These are phyloP conservation scores for Alternaria ethzedia DNA, from an alignment of 2,329 filamentous ascomycete genomes.

Conservation along the genomic window DNA sequence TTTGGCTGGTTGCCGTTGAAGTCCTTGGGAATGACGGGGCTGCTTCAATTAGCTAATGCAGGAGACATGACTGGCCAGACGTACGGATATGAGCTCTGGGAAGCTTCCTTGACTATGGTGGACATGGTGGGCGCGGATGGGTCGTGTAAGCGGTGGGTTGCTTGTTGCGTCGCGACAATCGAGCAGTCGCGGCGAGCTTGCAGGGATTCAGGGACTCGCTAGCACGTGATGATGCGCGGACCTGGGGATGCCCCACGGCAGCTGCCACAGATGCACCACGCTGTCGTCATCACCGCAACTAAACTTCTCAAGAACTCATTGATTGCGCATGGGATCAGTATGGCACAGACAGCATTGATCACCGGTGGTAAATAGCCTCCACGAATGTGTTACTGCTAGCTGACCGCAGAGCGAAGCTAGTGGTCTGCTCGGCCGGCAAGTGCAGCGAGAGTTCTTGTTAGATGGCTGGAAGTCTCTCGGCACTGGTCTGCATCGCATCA, in stretches of 20 bases:
- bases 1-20: conserved; percentile 91
- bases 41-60: conserved; percentile 32
- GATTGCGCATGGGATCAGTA: conserved; percentile 13
- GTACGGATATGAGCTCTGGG: conserved; percentile 76
- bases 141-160: conserved; percentile 9
- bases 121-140: conserved; percentile 66
- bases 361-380: conserved; percentile 66
- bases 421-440: conserved; percentile 81
- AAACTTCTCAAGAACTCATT: not conserved
- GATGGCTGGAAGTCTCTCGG: conserved; percentile 61
- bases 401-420: conserved; percentile 58
- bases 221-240: conserved; percentile 11
- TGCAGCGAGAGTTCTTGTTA: conserved; percentile 72
- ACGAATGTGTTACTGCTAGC: conserved; percentile 8
- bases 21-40: conserved; percentile 76
- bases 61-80: conserved; percentile 20
- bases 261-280: not conserved
- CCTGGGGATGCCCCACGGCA: not conserved
- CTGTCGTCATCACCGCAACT: not conserved
- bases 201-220: conserved; percentile 12
- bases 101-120: conserved; percentile 76
- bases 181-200: conserved; percentile 12
- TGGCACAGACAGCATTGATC: conserved; percentile 67
- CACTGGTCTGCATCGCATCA: conserved; percentile 71
- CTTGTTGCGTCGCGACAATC: conserved; percentile 20